Base-by-base conservation (phyloP, 371 early-diverging fungal genomes). In the Chytridium lagenaria region DNA sequence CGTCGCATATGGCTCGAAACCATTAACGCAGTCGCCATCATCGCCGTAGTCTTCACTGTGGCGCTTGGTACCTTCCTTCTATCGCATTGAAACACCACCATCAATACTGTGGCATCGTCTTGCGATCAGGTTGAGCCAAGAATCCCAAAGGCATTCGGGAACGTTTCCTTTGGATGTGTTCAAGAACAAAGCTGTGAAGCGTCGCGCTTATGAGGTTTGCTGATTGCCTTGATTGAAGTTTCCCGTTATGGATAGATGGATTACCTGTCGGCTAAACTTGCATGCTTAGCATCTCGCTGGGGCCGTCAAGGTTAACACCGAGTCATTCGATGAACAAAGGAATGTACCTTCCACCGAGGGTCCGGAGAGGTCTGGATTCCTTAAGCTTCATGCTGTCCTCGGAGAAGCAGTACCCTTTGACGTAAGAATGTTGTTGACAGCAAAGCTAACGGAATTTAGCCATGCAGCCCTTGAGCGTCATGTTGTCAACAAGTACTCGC, bases 401-500 rank as follows among this genome's bases (percentile, higher is more conserved):
- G 26, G n/a, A 61, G 30, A 0, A 36, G 15, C 15, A 22, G 1
- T 74, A 69, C 39, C 74, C 74, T 7, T 30, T 69, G 36, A 50
- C 51, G 34, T 66, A 66, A 66, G 44, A 22, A n/a, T 3, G 2
- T 66, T 30, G 12, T 37, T n/a, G n/a, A n/a, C n/a, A n/a, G n/a
- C n/a, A n/a, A 31, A 12, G 26, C 36, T 23, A 37, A 31, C 16
- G n/a, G n/a, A n/a, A n/a, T 34, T 23, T 15, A 66, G 66, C 30
- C 78, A 70, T 44, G 22, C 38, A 12, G 12, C 44, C 30, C 69
- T 83, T 37, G 38, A 71, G 31, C 68, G 73, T 30, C 63, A 68
- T 44, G 59, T 77, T 33, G 63, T 83, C 34, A 72, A 71, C 68
- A 38, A 64, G 23, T 65, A 61, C 49, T 71, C 78, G 22, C 70